Evolutionary conservation across 495 filamentous ascomycete species (phyloP).

Genomic region (Xeromyces bisporus): DNA sequence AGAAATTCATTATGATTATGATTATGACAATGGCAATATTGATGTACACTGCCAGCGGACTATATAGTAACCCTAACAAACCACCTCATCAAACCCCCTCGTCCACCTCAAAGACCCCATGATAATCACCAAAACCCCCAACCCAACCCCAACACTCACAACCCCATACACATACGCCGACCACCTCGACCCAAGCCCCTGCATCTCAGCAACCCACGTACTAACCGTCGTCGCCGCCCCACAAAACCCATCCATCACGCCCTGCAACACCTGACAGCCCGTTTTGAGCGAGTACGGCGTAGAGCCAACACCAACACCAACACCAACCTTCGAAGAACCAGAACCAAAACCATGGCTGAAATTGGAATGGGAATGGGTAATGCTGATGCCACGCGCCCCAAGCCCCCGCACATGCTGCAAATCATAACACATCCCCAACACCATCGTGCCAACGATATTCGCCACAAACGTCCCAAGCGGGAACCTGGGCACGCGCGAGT

Average conservation of each 20-base stretch:
- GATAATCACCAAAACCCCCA: slow-evolving; percentile 53
- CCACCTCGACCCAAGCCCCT: slow-evolving; percentile 38
- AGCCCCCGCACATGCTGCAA: slow-evolving; percentile 40
- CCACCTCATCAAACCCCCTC: slow-evolving; percentile 36
- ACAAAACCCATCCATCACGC: slow-evolving; percentile 81
- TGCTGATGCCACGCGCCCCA: slow-evolving; percentile 6
- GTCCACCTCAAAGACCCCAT: slow-evolving; percentile 73
- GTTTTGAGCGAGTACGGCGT: slow-evolving; percentile 12
- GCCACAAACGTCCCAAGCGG: slow-evolving; percentile 80
- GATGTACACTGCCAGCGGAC: background rate
- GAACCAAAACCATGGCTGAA: no score
- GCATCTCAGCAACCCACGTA: slow-evolving; percentile 76
- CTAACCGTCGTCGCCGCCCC: slow-evolving; percentile 83
- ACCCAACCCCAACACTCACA: slow-evolving; percentile 42
- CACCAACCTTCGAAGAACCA: no score
- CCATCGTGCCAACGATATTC: slow-evolving; percentile 59
- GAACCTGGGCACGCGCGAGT: slow-evolving; percentile 48
- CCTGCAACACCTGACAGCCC: slow-evolving; percentile 68
- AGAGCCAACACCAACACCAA: no score
- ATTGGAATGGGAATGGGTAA: background rate
- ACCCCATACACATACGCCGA: slow-evolving; percentile 65
- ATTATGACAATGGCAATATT: background rate
- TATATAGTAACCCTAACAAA: slow-evolving; percentile 22
- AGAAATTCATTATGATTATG: no score
- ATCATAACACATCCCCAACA: slow-evolving; percentile 52